These are phyloP conservation scores for Diversispora epigaea DNA, from an alignment of 192 early-diverging fungal genomes.

Conservation along the genomic window DNA sequence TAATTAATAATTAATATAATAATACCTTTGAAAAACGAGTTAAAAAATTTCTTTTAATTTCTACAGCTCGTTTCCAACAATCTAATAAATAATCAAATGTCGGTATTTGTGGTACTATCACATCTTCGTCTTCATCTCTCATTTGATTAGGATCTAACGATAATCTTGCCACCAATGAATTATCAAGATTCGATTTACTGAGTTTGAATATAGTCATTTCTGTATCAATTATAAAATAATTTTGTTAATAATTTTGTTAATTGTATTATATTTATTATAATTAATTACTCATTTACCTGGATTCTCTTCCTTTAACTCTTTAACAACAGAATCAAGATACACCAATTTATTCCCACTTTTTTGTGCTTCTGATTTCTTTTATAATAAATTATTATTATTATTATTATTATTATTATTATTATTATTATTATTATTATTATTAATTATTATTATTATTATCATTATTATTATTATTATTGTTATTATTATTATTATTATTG, in stretches of 20 bases:
- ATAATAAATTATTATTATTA: not conserved
- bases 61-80: slow-evolving; percentile 58
- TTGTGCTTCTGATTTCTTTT: slow-evolving; percentile 31
- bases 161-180: slow-evolving; percentile 68
- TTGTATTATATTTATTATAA: not conserved
- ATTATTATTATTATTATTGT: not conserved
- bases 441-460: no score
- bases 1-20: no score
- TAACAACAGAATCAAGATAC: slow-evolving; percentile 37
- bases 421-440: not conserved
- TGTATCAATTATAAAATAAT: slow-evolving; percentile 20
- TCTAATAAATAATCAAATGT: slow-evolving; percentile 65
- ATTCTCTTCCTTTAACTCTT: slow-evolving; percentile 41
- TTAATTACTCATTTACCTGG: slow-evolving; percentile 27
- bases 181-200: slow-evolving; percentile 57
- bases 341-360: slow-evolving; percentile 35
- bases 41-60: slow-evolving; percentile 54
- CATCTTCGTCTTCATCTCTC: slow-evolving; percentile 36
- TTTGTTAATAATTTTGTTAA: slow-evolving; percentile 28
- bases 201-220: slow-evolving; percentile 45
- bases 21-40: slow-evolving; percentile 50
- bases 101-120: slow-evolving; percentile 36
- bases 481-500: no score
- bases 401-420: no score
- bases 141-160: slow-evolving; percentile 56